Conservation (phyloP, 164 flowering plant genomes). For the Saururus chinensis region DNA sequence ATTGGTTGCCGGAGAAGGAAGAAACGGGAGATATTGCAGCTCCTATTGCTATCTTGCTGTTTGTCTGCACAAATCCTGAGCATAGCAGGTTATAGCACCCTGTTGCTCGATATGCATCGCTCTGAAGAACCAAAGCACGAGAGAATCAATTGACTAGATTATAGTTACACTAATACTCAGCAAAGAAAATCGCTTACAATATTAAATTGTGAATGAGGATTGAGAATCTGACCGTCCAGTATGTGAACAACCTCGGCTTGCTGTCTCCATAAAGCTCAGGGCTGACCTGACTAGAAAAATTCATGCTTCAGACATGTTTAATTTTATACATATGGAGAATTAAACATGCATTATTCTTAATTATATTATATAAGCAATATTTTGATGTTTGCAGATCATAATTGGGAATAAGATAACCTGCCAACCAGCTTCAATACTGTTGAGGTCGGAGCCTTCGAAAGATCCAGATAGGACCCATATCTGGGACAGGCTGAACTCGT, state of each 20-base stretch:
- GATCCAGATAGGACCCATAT: conserved; percentile 93
- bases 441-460: conserved; percentile 94
- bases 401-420: conserved; percentile 55
- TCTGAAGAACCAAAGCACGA: conserved; percentile 28
- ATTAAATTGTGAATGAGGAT: neutral
- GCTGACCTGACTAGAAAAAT: conserved; percentile 99
- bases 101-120: conserved; percentile 82
- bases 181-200: neutral
- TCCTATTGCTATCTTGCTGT: conserved; percentile 74
- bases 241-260: conserved; percentile 91
- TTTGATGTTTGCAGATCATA: neutral
- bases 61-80: conserved; percentile 90
- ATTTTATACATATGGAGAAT: neutral
- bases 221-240: conserved; percentile 80
- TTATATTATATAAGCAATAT: no score
- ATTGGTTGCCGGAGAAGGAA: conserved; percentile 63
- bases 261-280: conserved; percentile 99
- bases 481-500: conserved; percentile 95
- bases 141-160: neutral
- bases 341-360: neutral
- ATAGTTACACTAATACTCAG: no score
- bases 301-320: conserved; percentile 30
- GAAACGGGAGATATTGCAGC: conserved; percentile 96
- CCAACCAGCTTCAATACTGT: conserved; percentile 99
- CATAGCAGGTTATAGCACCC: conserved; percentile 98